These are phyloP conservation scores for Pseudonitzschia delicatissima DNA, from an alignment of 108 stramenopile species.

Conservation along the genomic window DNA sequence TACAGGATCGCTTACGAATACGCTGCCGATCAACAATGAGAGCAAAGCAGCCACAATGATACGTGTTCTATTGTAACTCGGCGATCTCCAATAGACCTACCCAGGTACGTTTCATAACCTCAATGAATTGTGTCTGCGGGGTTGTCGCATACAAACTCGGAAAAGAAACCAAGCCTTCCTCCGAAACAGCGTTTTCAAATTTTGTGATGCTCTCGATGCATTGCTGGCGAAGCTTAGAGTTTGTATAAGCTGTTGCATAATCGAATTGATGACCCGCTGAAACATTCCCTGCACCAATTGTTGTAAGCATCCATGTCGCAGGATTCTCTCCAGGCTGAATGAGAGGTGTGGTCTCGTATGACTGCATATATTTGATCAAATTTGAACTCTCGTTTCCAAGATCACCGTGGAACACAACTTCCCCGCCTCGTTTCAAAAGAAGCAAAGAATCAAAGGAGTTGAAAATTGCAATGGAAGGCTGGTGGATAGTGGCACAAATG, in stretches of 20 bases:
- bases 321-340: constrained; percentile 69
- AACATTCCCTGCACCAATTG: constrained; percentile 4
- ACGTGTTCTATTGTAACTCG: constrained; percentile 55
- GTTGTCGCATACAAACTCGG: constrained; percentile 45
- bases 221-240: constrained; percentile 38
- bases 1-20: constrained; percentile 41
- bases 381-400: constrained; percentile 56
- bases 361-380: constrained; percentile 65
- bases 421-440: constrained; percentile 75
- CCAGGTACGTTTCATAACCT: constrained; percentile 43
- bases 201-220: constrained; percentile 41
- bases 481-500: constrained; percentile 83
- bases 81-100: constrained; percentile 61
- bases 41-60: constrained; percentile 48
- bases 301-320: constrained; percentile 44
- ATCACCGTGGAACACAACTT: constrained; percentile 81
- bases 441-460: constrained; percentile 72
- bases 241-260: constrained; percentile 15
- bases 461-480: constrained; percentile 83
- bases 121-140: constrained; percentile 23
- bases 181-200: constrained; percentile 16
- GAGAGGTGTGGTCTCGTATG: constrained; percentile 35
- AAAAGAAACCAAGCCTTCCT: constrained; percentile 41
- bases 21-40: constrained; percentile 55
- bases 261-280: background rate